Evolutionary conservation across 73 alveolate genomes (phyloP).

Genomic region (Symbiodinium pilosum): DNA sequence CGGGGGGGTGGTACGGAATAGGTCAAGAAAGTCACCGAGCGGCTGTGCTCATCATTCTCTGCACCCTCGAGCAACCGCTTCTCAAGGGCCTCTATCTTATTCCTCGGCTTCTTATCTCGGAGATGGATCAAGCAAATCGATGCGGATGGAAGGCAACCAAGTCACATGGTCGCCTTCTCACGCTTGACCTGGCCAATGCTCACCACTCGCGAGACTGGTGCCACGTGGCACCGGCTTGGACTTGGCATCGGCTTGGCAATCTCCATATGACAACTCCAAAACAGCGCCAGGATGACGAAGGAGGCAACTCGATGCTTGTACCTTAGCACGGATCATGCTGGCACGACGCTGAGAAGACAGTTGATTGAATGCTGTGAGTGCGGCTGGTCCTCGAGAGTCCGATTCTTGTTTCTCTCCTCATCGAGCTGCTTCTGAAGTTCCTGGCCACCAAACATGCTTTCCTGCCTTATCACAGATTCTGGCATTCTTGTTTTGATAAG

Average conservation of each 20-base stretch:
- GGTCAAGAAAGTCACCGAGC: neutral
- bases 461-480: too few species aligned
- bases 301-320: constrained; percentile 93
- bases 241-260: neutral
- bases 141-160: neutral
- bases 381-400: constrained; percentile 90
- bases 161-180: constrained; percentile 79
- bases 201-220: neutral
- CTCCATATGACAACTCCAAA: neutral
- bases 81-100: constrained; percentile 91
- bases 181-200: constrained; percentile 59
- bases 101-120: too few species aligned
- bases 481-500: too few species aligned
- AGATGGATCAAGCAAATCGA: too few species aligned
- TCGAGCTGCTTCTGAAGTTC: constrained; percentile 80
- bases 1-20: too few species aligned
- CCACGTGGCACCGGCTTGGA: neutral
- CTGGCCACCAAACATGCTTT: too few species aligned
- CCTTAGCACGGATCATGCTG: neutral
- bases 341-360: too few species aligned
- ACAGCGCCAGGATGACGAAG: constrained; percentile 31
- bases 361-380: neutral
- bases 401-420: constrained; percentile 82
- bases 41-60: constrained; percentile 85
- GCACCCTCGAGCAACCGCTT: constrained; percentile 85